phyloP scores from a whole-genome alignment of 805 yeast genomes.

The Candida dendrica region DNA sequence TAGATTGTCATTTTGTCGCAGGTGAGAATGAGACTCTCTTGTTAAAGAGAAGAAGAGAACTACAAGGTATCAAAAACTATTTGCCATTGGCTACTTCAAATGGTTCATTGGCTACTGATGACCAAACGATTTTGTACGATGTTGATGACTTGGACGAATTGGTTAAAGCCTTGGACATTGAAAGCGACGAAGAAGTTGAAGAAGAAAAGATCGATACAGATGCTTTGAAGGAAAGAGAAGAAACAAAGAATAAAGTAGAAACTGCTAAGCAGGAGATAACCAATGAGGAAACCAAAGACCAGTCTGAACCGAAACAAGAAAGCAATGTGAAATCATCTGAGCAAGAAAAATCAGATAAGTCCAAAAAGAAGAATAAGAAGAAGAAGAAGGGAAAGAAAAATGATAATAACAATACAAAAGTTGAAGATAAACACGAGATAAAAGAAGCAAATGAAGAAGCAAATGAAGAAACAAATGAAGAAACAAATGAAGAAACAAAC shows the following conservation, averaged over 20 bases:
- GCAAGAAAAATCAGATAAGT: too few species aligned
- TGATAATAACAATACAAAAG: background rate
- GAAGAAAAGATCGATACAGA: background rate
- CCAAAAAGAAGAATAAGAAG: background rate
- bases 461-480: background rate
- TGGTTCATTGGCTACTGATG: slow-evolving; percentile 17
- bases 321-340: too few species aligned
- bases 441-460: background rate
- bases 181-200: slow-evolving; percentile 11
- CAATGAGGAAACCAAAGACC: background rate
- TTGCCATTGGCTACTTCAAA: slow-evolving; percentile 13
- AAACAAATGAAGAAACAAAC: too few species aligned
- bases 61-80: slow-evolving; percentile 29
- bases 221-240: background rate
- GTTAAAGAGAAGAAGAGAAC: slow-evolving; percentile 36
- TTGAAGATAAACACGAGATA: background rate
- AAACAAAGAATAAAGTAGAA: background rate
- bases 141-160: slow-evolving; percentile 18
- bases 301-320: background rate
- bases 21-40: slow-evolving; percentile 34
- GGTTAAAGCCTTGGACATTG: slow-evolving; percentile 7
- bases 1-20: slow-evolving; percentile 50
- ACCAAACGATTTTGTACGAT: slow-evolving; percentile 20
- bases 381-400: background rate
- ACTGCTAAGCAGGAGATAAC: background rate